Conservation (phyloP, 192 early-diverging fungal genomes). For the Thamnidium elegans region DNA sequence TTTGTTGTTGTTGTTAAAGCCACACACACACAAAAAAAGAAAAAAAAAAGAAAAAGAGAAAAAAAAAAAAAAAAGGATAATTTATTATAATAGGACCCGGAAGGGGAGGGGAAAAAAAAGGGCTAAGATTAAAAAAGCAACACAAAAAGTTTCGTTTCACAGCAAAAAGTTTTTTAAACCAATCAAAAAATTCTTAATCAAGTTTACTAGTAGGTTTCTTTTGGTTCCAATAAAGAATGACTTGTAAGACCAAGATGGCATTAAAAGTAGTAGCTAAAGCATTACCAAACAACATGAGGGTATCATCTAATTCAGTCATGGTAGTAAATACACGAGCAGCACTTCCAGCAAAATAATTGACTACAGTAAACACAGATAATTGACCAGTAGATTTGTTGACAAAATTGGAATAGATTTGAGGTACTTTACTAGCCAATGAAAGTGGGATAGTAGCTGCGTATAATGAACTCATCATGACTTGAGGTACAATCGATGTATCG, state of each 20-base stretch:
- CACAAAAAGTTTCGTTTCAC: too few species aligned
- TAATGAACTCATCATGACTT: slow-evolving; percentile 55
- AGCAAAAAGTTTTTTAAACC: too few species aligned
- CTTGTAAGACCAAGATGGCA: slow-evolving; percentile 71
- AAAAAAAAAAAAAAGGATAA: slow-evolving; percentile 9
- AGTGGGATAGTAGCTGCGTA: slow-evolving; percentile 79
- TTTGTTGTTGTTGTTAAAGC: neutral
- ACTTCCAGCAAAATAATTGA: slow-evolving; percentile 85
- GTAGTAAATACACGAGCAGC: slow-evolving; percentile 91
- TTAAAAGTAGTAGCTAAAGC: slow-evolving; percentile 75
- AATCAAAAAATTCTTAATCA: neutral
- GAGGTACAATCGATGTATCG: slow-evolving; percentile 41
- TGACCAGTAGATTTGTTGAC: slow-evolving; percentile 84
- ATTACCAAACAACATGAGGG: slow-evolving; percentile 67
- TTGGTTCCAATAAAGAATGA: slow-evolving; percentile 71
- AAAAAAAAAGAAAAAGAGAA: neutral
- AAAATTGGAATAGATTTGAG: slow-evolving; percentile 87
- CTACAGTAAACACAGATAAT: slow-evolving; percentile 84
- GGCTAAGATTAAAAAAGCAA: too few species aligned
- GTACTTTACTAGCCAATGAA: slow-evolving; percentile 77
- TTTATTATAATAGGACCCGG: neutral
- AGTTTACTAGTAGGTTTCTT: slow-evolving; percentile 4
- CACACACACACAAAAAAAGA: neutral
- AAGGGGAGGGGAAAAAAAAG: too few species aligned
- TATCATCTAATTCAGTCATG: slow-evolving; percentile 85